Evolutionary conservation across 495 filamentous ascomycete species (phyloP).

Genomic region (Opeltia flavorubescens): DNA sequence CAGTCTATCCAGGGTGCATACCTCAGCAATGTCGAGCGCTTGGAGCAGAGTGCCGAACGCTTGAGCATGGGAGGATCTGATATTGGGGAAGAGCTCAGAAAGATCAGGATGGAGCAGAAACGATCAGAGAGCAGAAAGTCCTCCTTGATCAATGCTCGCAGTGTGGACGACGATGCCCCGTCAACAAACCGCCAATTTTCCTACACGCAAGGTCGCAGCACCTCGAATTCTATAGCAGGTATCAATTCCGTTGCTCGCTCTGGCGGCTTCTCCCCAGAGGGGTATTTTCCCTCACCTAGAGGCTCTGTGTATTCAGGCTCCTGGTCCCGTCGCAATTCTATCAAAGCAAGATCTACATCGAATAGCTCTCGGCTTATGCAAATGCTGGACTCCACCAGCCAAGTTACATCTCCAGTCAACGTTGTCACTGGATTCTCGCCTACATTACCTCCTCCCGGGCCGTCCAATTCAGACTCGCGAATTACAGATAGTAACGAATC

Average conservation of each 20-base stretch:
- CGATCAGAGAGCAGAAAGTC: slow-evolving; percentile 46
- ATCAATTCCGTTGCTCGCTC: slow-evolving; percentile 50
- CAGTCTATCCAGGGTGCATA: slow-evolving; percentile 62
- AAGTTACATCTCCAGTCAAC: slow-evolving; percentile 29
- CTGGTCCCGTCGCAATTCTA: slow-evolving; percentile 20
- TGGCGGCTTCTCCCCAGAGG: slow-evolving; percentile 58
- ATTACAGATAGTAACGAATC: slow-evolving; percentile 9
- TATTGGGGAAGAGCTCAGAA: slow-evolving; percentile 69
- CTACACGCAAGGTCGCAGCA: slow-evolving; percentile 31
- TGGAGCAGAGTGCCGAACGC: slow-evolving; percentile 71
- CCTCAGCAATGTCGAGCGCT: slow-evolving; percentile 61
- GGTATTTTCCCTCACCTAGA: slow-evolving; percentile 51
- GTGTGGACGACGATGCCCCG: slow-evolving; percentile 16
- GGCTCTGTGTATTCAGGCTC: slow-evolving; percentile 42
- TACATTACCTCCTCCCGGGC: slow-evolving; percentile 5
- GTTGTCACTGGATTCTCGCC: slow-evolving; percentile 5
- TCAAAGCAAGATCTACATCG: slow-evolving; percentile 45
- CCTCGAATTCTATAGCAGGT: slow-evolving; percentile 51
- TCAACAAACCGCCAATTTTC: slow-evolving; percentile 33
- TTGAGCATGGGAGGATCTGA: slow-evolving; percentile 63
- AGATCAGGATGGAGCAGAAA: slow-evolving; percentile 66
- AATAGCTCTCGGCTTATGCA: slow-evolving; percentile 36
- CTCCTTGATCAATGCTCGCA: slow-evolving; percentile 31
- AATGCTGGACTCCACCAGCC: slow-evolving; percentile 35
- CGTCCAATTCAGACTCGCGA: slow-evolving; percentile 5